Base-by-base conservation (phyloP, 2,329 filamentous ascomycete genomes). In the Trichoderma endophyticum region DNA sequence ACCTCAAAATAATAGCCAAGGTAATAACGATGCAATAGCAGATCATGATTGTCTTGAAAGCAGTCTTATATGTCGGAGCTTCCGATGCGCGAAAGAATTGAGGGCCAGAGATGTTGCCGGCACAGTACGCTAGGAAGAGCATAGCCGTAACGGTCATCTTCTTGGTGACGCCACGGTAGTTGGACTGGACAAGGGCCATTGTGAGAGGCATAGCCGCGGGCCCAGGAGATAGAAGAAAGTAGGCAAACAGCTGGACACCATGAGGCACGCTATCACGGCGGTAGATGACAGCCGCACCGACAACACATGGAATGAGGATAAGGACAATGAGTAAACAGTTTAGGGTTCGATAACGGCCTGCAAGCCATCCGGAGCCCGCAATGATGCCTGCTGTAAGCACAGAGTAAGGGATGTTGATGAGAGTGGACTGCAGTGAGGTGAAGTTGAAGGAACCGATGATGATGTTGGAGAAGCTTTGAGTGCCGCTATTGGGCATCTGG, bases 401-500 rank as follows among this genome's bases (percentile, higher is more conserved):
- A 0, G 87, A 89, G 73, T 89, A 88, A 2, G 88, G 88, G 69
- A 90, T 88, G 75, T 88, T 88, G 77, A 90, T 84, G 36, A 89
- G 83, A 21, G 86, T 84, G 1, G 86, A 85, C 76, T 89, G 82
- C 36, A 89, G 79, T 48, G 83, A 83, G 0, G 85, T 85, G 77
- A 89, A 89, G 9, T 86, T 85, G 65, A 89, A 89, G 5, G 86
- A 87, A 60, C 81, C 82, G 76, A 89, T 83, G 68, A 89, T 85
- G 43, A 89, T 83, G 75, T 88, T 89, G 54, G 86, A 85, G 63
- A 90, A 90, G 75, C 85, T 87, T 75, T 88, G 86, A 0, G 87
- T 88, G 28, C 89, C 89, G 36, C 88, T 88, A 73, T 90, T 91
- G 54, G 89, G 88, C 28, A 91, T 89, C 78, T 88, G 86, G 2